Evolutionary conservation across 805 yeast species (phyloP), one percentile per base, ranked within the genome.

Genomic region (Cyberlindnera japonica): DNA sequence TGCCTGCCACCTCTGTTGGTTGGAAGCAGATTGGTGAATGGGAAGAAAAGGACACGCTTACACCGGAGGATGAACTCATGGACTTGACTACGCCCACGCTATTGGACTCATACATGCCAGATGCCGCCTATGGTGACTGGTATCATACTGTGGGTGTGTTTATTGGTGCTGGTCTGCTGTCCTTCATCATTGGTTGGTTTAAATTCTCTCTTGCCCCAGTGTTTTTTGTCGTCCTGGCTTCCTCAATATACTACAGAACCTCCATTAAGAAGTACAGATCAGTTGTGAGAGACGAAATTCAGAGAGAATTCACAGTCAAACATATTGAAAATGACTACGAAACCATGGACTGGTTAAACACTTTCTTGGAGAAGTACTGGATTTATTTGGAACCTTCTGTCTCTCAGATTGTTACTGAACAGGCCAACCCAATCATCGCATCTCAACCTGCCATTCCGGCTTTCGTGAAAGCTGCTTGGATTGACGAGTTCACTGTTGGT

Each of bases 21-120:
- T 91, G 98, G 98, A 86, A 83, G 59, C 96, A 90, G 62, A 89
- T 86, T 38, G 91, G 93, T 9, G 85, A 88, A 15, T 91, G 88
- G 83, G 85, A 81, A 56, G 79, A 78, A 43, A 72, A 74, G 30
- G 90, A 83, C 59, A 65, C 67, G 2, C 66, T 86, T 50, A 78
- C 77, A 8, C 61, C 62, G 11, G 85, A 82, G 26, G 95, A 87
- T 58, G 85, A 81, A 53, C 67, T 80, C 41, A 71, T 75, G 47
- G 96, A 89, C 60, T 67, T 89, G 51, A 72, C 81, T 18, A 74
- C 76, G 18, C 79, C 88, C 16, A 86, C 97, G 0, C 55, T 84
- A 25, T 67, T 90, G 43, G 96, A 89, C 55, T 72, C 76, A 43
- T 75, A 81, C 54, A 65, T 93, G 39, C 95, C 95, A 7, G 83